Conservation (phyloP, 2,329 filamentous ascomycete genomes). For the Microcera coccophila region DNA sequence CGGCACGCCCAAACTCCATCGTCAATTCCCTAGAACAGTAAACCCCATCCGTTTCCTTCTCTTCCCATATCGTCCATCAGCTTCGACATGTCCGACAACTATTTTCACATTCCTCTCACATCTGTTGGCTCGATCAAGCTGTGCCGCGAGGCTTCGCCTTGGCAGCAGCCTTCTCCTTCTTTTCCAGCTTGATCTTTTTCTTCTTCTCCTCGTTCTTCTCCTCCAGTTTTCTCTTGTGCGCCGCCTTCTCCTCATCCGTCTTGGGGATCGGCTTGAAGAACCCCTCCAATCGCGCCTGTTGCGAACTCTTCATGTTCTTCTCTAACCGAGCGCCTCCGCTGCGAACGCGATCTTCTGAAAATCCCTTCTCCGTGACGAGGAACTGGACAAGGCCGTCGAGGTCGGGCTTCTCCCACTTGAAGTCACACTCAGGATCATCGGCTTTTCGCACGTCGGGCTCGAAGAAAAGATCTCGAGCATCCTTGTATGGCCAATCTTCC, state of each 20-base stretch:
- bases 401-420: constrained; percentile 96
- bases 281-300: constrained; percentile 87
- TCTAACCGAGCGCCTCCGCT: constrained; percentile 71
- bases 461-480: constrained; percentile 88
- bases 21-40: background rate
- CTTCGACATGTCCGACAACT: no score
- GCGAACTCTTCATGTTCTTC: constrained; percentile 87
- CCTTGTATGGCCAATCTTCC: constrained; percentile 94
- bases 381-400: constrained; percentile 85
- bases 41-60: background rate
- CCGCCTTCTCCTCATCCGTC: constrained; percentile 79
- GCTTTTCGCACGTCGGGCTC: constrained; percentile 82
- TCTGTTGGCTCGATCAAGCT: constrained; percentile 29
- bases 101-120: background rate
- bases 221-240: constrained; percentile 87
- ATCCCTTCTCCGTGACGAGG: constrained; percentile 90
- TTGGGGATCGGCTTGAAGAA: constrained; percentile 95
- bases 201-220: constrained; percentile 89
- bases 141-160: constrained; percentile 80
- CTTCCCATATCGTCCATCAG: no score
- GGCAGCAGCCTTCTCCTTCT: constrained; percentile 88
- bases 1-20: background rate
- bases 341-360: constrained; percentile 90
- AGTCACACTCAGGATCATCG: constrained; percentile 83
- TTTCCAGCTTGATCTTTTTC: constrained; percentile 91